Percentiles rank a stretch among this genome's conserved stretches.
These are phyloP conservation scores for Cardamine occulta DNA, from an alignment of 345 rosid species.

Conservation along the genomic window DNA sequence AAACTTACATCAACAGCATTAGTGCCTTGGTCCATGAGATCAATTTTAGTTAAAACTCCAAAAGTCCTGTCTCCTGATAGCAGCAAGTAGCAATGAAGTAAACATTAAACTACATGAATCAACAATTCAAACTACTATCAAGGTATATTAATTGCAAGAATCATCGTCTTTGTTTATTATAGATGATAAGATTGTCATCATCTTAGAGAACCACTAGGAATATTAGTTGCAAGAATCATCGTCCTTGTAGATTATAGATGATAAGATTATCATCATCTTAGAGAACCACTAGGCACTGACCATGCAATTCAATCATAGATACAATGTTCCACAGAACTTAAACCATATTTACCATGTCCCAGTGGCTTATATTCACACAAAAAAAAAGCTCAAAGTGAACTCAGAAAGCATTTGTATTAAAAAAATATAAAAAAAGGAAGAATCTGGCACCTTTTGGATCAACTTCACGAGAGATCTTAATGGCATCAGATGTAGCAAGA, in stretches of 20 bases:
- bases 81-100: constrained; percentile 29
- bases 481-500: constrained; percentile 98
- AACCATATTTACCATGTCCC: background rate
- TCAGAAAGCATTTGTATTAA: constrained; percentile 8
- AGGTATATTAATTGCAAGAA: background rate
- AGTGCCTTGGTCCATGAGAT: constrained; percentile 96
- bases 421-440: background rate
- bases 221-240: background rate
- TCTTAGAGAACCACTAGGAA: constrained; percentile 1
- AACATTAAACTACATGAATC: constrained; percentile 2
- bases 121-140: constrained; percentile 17
- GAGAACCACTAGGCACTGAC: constrained; percentile 1
- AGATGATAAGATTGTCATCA: background rate
- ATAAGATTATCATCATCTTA: background rate
- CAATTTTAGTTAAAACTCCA: constrained; percentile 90
- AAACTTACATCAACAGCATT: constrained; percentile 93
- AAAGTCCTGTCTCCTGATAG: constrained; percentile 84
- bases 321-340: background rate
- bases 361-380: background rate
- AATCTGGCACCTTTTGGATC: constrained; percentile 79
- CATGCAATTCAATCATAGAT: constrained; percentile 15
- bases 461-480: constrained; percentile 94
- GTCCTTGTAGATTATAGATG: background rate
- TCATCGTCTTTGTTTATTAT: background rate
- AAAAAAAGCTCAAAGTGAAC: constrained; percentile 2